Percentiles rank a stretch among this genome's conserved stretches.
Conservation (phyloP, 306 rosid genomes). For the Castanopsis chinensis region DNA sequence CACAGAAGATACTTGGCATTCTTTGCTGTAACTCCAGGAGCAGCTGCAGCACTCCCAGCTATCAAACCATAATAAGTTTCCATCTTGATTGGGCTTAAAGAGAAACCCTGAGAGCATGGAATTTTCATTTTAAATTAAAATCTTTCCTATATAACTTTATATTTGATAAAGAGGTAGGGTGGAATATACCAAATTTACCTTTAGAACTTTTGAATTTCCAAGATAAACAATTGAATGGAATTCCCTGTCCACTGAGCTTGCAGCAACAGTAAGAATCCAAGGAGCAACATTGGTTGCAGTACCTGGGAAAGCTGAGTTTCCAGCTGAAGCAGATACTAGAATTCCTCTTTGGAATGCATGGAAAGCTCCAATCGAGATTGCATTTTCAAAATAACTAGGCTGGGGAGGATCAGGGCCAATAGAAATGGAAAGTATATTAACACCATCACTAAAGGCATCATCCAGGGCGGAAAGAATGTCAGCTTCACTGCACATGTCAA, state of each 20-base stretch:
- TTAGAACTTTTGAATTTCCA: constrained; percentile 53
- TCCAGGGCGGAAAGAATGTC: constrained; percentile 64
- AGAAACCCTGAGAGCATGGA: constrained; percentile 48
- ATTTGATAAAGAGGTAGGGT: neutral
- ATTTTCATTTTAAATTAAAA: neutral
- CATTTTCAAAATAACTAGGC: constrained; percentile 46
- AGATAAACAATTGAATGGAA: constrained; percentile 57
- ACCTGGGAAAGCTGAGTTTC: constrained; percentile 59
- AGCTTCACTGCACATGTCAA: constrained; percentile 47
- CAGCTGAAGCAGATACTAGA: constrained; percentile 72
- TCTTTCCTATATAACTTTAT: neutral
- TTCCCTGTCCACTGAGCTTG: constrained; percentile 58
- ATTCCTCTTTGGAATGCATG: constrained; percentile 63
- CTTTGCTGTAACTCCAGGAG: constrained; percentile 39
- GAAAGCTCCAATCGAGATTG: constrained; percentile 55
- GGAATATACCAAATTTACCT: constrained; percentile 38
- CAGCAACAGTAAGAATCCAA: constrained; percentile 81
- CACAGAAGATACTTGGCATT: constrained; percentile 57
- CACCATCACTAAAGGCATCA: constrained; percentile 67
- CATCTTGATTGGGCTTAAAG: constrained; percentile 66
- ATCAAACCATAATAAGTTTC: constrained; percentile 39
- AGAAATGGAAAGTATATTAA: constrained; percentile 68
- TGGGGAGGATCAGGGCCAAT: constrained; percentile 65
- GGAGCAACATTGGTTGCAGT: constrained; percentile 78
- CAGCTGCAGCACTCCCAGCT: constrained; percentile 57